A percentile compares a stretch with the other conserved stretches of the same genome.
phyloP scores from a whole-genome alignment of 176 grass and related monocot species.

The Triticum dicoccoides region DNA sequence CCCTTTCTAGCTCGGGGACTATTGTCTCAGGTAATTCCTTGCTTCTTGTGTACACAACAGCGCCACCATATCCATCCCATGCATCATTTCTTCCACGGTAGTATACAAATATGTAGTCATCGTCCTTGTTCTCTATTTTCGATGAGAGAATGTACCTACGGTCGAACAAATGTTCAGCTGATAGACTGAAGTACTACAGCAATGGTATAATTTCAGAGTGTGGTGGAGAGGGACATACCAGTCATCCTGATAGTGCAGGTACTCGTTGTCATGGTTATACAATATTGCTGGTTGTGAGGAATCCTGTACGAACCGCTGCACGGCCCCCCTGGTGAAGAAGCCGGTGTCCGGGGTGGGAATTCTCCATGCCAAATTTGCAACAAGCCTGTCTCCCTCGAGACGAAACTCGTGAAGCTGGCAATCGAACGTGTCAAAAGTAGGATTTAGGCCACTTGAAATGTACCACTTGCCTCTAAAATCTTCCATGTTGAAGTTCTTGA shows the following conservation, averaged over 20 bases:
- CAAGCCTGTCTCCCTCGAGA: conserved; percentile 65
- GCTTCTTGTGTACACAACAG: conserved; percentile 87
- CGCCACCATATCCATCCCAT: conserved; percentile 94
- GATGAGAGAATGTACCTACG: conserved; percentile 96
- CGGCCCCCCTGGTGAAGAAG: conserved; percentile 72
- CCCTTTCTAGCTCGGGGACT: conserved; percentile 74
- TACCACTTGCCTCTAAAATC: conserved; percentile 97
- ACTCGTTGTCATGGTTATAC: conserved; percentile 96
- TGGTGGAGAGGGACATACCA: conserved; percentile 44
- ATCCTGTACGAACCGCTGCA: conserved; percentile 80
- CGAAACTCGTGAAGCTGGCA: conserved; percentile 95
- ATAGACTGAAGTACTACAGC: background rate
- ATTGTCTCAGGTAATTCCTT: conserved; percentile 63
- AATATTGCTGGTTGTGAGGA: conserved; percentile 64
- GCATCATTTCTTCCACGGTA: conserved; percentile 94
- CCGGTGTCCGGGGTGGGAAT: conserved; percentile 66
- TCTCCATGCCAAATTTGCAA: conserved; percentile 80
- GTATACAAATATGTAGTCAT: conserved; percentile 93
- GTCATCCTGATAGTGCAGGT: conserved; percentile 96
- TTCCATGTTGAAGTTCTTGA: conserved; percentile 78
- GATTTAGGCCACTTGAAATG: conserved; percentile 89
- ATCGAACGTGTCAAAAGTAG: conserved; percentile 86
- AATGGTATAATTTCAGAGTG: background rate
- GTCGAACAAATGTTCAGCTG: background rate
- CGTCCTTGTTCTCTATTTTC: conserved; percentile 83